Base-by-base conservation (phyloP, 768 basidiomycete species). In the Pleurotus tuber-regium region DNA sequence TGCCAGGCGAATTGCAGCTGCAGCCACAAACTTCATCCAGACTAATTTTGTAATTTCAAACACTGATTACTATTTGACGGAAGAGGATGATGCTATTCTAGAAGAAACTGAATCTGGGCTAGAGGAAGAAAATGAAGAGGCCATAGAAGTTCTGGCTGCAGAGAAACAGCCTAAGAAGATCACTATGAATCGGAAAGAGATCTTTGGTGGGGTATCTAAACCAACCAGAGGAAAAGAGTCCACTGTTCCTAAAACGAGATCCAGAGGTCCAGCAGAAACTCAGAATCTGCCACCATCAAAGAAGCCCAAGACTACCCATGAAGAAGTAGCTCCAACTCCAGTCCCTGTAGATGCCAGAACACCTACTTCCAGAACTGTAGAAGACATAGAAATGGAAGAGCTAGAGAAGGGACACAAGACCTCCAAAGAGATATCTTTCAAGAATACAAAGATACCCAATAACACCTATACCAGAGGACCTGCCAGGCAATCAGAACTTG, bases 401-500 rank as follows among this genome's bases (percentile, higher is more conserved):
- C 40, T 16, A 24, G n/a, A n/a, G n/a, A n/a, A n/a, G n/a, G n/a
- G n/a, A n/a, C n/a, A n/a, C n/a, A n/a, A n/a, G n/a, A n/a, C n/a
- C n/a, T n/a, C n/a, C n/a, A n/a, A n/a, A n/a, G n/a, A n/a, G n/a
- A n/a, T n/a, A n/a, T n/a, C n/a, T n/a, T n/a, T n/a, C n/a, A n/a
- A n/a, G n/a, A n/a, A n/a, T n/a, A n/a, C n/a, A n/a, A n/a, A n/a
- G n/a, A n/a, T n/a, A n/a, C n/a, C n/a, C n/a, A n/a, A n/a, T n/a
- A n/a, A n/a, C n/a, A n/a, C n/a, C n/a, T n/a, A n/a, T n/a, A n/a
- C n/a, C n/a, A n/a, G n/a, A n/a, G n/a, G n/a, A n/a, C n/a, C n/a
- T n/a, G n/a, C n/a, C n/a, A 8, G 24, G 9, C 38, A 51, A 18
- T 51, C 50, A 29, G 50, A 51, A 51, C 25, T 51, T 42, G 43